These are phyloP conservation scores for Entomortierella chlamydospora DNA, from an alignment of 192 early-diverging fungal species.

Conservation along the genomic window DNA sequence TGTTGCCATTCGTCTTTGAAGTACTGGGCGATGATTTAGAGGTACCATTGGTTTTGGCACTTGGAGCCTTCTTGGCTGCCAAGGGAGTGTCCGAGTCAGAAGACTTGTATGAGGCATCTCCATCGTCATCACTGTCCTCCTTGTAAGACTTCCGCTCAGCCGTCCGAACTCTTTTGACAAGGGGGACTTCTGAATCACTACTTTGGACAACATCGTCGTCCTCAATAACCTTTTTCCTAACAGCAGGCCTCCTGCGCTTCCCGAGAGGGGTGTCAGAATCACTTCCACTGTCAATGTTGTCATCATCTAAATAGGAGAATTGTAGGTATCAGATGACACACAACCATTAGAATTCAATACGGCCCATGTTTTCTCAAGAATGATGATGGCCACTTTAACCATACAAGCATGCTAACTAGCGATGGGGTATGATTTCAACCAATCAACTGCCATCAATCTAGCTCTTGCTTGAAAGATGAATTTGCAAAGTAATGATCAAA, in stretches of 20 bases:
- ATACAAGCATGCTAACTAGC: too few species aligned
- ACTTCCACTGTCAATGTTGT: slow-evolving; percentile 42
- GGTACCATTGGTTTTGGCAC: slow-evolving; percentile 6
- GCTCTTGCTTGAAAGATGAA: too few species aligned
- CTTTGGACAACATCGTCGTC: slow-evolving; percentile 34
- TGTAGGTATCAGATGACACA: too few species aligned
- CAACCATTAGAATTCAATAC: slow-evolving; percentile 1
- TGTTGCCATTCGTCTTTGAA: slow-evolving; percentile 19
- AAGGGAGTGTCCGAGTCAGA: slow-evolving; percentile 48
- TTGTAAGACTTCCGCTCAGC: slow-evolving; percentile 28
- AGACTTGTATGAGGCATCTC: too few species aligned
- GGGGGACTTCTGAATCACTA: slow-evolving; percentile 20
- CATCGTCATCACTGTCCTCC: slow-evolving; percentile 17
- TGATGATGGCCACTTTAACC: too few species aligned
- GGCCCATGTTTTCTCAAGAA: too few species aligned
- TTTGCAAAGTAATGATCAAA: too few species aligned
- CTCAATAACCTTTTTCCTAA: slow-evolving; percentile 40
- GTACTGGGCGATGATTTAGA: background rate
- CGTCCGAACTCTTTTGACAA: slow-evolving; percentile 19
- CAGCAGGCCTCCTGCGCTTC: slow-evolving; percentile 43
- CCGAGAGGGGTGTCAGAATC: slow-evolving; percentile 62
- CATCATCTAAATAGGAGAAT: slow-evolving; percentile 26
- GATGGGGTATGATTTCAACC: too few species aligned
- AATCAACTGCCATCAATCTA: too few species aligned
- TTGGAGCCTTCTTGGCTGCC: slow-evolving; percentile 21